Evolutionary conservation across 176 grass and related monocot genomes (phyloP).

Genomic region (Zea mays): Zm-B73-REFERENCE-NAM-5.0 NC_050102.1:13738501-13739000

Average conservation of each 20-base stretch:
- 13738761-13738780: constrained; percentile 16
- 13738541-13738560: constrained; percentile 52
- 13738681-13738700: constrained; percentile 21
- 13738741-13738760: constrained; percentile 39
- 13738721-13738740: constrained; percentile 23
- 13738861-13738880: constrained; percentile 13
- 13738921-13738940: constrained; percentile 6
- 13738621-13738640: constrained; percentile 31
- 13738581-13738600: constrained; percentile 28
- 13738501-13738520: constrained; percentile 87
- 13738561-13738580: constrained; percentile 43
- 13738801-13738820: constrained; percentile 39
- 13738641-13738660: constrained; percentile 36
- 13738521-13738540: constrained; percentile 86
- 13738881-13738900: constrained; percentile 31
- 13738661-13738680: constrained; percentile 46
- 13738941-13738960: constrained; percentile 12
- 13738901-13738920: constrained; percentile 36
- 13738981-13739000: constrained; percentile 26
- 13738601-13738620: constrained; percentile 36
- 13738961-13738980: constrained; percentile 32
- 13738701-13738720: constrained; percentile 24
- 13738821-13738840: constrained; percentile 23
- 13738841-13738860: constrained; percentile 11
- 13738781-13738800: constrained; percentile 28